These are phyloP conservation scores for Gymnopilus dilepis DNA, from an alignment of 768 basidiomycete genomes.

Conservation along the genomic window DNA sequence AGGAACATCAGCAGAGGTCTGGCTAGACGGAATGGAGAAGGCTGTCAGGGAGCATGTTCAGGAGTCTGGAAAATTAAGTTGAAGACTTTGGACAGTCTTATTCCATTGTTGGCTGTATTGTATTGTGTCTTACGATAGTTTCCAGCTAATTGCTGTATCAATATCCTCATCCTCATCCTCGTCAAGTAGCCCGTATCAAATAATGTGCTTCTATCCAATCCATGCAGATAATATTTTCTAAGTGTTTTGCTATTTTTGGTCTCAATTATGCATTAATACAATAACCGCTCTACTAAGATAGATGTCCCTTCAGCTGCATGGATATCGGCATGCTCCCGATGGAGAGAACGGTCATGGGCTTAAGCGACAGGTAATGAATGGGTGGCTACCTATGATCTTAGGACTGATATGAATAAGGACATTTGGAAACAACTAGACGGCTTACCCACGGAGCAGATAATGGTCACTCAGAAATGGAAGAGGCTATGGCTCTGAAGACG, in stretches of 20 bases:
- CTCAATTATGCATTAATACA: too few species aligned
- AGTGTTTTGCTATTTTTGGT: neutral
- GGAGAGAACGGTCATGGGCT: too few species aligned
- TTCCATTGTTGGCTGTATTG: neutral
- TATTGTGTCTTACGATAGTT: conserved; percentile 1
- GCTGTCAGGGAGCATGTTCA: conserved; percentile 65
- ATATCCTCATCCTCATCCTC: neutral
- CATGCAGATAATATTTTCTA: neutral
- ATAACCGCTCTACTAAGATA: too few species aligned
- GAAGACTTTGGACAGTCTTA: neutral
- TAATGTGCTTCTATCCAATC: neutral
- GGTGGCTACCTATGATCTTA: too few species aligned
- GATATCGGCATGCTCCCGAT: too few species aligned
- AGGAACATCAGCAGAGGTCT: conserved; percentile 59
- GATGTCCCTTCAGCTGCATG: too few species aligned
- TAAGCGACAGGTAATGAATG: too few species aligned
- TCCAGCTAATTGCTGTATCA: neutral
- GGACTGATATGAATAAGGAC: too few species aligned
- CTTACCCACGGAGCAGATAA: too few species aligned
- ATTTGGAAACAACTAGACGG: too few species aligned
- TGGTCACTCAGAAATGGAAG: too few species aligned
- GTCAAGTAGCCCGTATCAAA: neutral
- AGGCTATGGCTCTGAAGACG: conserved; percentile 8
- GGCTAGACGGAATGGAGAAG: conserved; percentile 86
- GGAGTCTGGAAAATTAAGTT: conserved; percentile 54